Base-by-base conservation (phyloP, 2,329 filamentous ascomycete genomes). In the Colletotrichum caudatum region DNA sequence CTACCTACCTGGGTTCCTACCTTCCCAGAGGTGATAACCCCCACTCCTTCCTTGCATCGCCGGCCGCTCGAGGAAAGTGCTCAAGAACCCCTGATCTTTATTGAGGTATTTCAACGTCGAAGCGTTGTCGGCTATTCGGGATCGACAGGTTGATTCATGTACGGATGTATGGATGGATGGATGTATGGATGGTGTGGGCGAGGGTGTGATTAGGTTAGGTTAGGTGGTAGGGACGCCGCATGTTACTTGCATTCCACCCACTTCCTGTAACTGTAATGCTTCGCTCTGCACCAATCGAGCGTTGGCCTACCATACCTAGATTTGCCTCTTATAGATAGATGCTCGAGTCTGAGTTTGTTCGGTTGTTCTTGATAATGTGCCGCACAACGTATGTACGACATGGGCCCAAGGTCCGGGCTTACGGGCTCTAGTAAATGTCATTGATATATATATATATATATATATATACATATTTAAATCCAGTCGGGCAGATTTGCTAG, bases 341-440 rank as follows among this genome's bases (percentile, higher is more conserved):
- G 12, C 16, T 63, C 50, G 20, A 29, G 35, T 18, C 46, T n/a
- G n/a, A 51, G 23, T 39, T 41, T n/a, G 56, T 29, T 26, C 35
- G n/a, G n/a, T 53, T 50, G 60, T 53, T 51, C 46, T 48, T 63
- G 60, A 41, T 35, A 53, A 33, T 54, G 48, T 39, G 50, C 48
- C 48, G 69, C 59, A 58, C 29, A 64, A 51, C 53, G 51, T 46
- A 72, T 48, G 46, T 46, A 69, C 53, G 53, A 64, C 37, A 54
- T 48, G 46, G 69, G 53, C 65, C 69, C 69, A 41, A 35, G 63
- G 18, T 54, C 66, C 58, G 23, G 65, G 48, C 29, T 64, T 48
- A 11, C 26, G 66, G 65, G 26, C 66, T 29, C 20, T 33, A 18
- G 39, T 50, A 33, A 64, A 60, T 58, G 37, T n/a, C 37, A 20